Base-by-base conservation (phyloP, 805 yeast species). In the Spencermartinsiella europaea region DNA sequence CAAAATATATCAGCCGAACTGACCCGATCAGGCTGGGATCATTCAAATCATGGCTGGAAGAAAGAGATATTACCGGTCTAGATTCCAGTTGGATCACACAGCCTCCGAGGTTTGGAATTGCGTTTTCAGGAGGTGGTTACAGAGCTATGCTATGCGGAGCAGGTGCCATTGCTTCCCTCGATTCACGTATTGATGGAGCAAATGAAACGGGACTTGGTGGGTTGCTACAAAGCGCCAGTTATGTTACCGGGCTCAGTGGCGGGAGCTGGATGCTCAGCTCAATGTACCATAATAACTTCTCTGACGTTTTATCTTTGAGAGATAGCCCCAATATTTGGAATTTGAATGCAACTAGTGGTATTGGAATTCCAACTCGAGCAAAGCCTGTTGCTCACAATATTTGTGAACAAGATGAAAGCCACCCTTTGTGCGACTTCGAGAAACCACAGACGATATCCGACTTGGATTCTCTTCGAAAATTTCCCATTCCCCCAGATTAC, bases 111-210 rank as follows among this genome's bases (percentile, higher is more conserved):
- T 53, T 64, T 27, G 73, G 72, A 7, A 46, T 68, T 17, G 81
- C 88, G 4, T 79, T 81, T 54, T 79, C 87, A 14, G 96, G 96
- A 40, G 97, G 97, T 56, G 97, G 97, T 3, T 88, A 85, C 62
- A 72, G 96, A 52, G 91, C 96, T 27, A 83, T 88, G 85, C 65
- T 87, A 37, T 66, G 73, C 47, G 95, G 95, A 2, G 95, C 95
- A 3, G 95, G 95, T 31, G 79, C 80, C 57, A 64, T 87, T n/a
- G 71, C 90, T 1, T 95, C 91, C 2, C 65, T 84, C 47, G 96
- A 87, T 61, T 78, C 16, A 7, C 42, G 42, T 8, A 38, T 27
- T 7, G 42, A 38, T 5, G 17, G 31, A n/a, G 17, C 14, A 20
- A 20, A 27, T 8, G 33, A 21, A 10, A 27, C 28, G 5, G 31